These are phyloP conservation scores for Schwanniomyces polymorphus DNA, from an alignment of 805 yeast species.

Conservation along the genomic window DNA sequence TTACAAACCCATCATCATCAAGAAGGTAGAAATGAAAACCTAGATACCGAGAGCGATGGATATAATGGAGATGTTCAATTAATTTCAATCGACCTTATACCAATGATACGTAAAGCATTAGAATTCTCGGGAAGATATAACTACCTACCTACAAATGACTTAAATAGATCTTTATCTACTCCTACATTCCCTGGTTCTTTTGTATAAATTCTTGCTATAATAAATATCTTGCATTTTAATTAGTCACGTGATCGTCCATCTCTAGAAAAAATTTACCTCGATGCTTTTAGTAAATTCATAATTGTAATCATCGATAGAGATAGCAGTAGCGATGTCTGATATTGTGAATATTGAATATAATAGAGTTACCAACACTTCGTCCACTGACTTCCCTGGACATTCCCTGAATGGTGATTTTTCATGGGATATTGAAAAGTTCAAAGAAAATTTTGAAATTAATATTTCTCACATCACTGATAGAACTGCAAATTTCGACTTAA, in stretches of 20 bases:
- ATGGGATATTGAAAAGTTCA: constrained; percentile 85
- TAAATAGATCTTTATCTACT: neutral
- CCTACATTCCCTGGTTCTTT: constrained; percentile 1
- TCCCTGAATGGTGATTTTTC: constrained; percentile 60
- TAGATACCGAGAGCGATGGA: constrained; percentile 30
- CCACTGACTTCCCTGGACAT: constrained; percentile 93
- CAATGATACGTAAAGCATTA: constrained; percentile 11
- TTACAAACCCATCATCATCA: constrained; percentile 12
- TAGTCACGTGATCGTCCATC: constrained; percentile 1
- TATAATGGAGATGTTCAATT: constrained; percentile 38
- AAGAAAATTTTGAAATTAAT: constrained; percentile 62
- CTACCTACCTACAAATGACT: neutral
- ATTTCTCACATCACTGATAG: constrained; percentile 66
- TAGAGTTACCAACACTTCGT: constrained; percentile 84
- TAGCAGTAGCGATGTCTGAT: constrained; percentile 19
- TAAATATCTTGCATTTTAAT: neutral
- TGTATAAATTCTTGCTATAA: neutral
- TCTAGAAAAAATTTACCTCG: constrained; percentile 5
- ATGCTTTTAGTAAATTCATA: constrained; percentile 1
- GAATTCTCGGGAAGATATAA: constrained; percentile 8
- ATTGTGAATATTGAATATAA: constrained; percentile 87
- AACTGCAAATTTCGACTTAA: constrained; percentile 80
- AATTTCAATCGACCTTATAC: constrained; percentile 23
- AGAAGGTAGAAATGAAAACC: too few species aligned
- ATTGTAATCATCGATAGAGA: neutral